Evolutionary conservation across 768 basidiomycete genomes (phyloP).

Genomic region (Calocybe cyanea): DNA sequence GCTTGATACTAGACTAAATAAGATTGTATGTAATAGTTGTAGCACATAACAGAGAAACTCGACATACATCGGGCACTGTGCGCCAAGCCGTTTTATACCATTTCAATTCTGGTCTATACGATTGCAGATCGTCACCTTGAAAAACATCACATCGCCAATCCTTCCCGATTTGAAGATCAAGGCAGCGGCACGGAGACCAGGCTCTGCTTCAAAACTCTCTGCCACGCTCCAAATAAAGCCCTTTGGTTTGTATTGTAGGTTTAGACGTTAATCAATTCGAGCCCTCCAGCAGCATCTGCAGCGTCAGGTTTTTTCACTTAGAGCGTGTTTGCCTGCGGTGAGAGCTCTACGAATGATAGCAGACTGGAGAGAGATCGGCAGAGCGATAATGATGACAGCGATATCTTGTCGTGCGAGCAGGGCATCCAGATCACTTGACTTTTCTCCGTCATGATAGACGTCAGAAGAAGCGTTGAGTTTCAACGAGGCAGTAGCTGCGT

Average conservation of each 20-base stretch:
- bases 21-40: not conserved
- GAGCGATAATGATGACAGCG: slow-evolving; percentile 64
- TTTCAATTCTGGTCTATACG: slow-evolving; percentile 57
- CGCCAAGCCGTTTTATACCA: slow-evolving; percentile 87
- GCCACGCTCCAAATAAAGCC: slow-evolving; percentile 79
- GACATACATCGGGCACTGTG: slow-evolving; percentile 70
- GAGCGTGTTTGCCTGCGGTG: slow-evolving; percentile 79
- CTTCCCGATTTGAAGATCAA: slow-evolving; percentile 51
- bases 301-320: slow-evolving; percentile 89
- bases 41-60: not conserved
- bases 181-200: slow-evolving; percentile 48
- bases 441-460: slow-evolving; percentile 54
- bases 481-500: slow-evolving; percentile 37
- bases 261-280: slow-evolving; percentile 65
- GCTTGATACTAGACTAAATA: slow-evolving; percentile 58
- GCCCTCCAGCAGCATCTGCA: slow-evolving; percentile 59
- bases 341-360: slow-evolving; percentile 58
- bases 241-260: slow-evolving; percentile 58
- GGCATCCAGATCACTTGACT: slow-evolving; percentile 45
- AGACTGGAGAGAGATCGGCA: slow-evolving; percentile 79
- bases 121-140: slow-evolving; percentile 51
- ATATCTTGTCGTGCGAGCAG: slow-evolving; percentile 71
- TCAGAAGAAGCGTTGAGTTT: slow-evolving; percentile 37
- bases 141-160: slow-evolving; percentile 71
- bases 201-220: slow-evolving; percentile 73